Percentiles rank a stretch among this genome's conserved stretches.
Conservation (phyloP, 164 flowering plant species). For the Stephania yunnanensis region DNA sequence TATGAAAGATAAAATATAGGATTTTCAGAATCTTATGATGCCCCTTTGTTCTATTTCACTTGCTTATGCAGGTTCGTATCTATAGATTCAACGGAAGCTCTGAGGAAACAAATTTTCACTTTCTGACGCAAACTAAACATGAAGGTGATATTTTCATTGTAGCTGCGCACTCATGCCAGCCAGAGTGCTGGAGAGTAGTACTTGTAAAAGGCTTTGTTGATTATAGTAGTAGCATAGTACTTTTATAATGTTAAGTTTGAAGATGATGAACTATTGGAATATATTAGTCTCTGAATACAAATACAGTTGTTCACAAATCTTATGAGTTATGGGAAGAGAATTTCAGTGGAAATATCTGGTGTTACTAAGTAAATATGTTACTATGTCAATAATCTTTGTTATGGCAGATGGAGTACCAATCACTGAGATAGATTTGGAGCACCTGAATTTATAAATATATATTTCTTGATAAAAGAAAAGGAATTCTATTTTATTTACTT, state of each 20-base stretch:
- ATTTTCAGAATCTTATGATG: not conserved
- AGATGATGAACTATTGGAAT: not conserved
- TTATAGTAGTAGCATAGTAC: too few relatives aligned
- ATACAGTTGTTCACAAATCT: not conserved
- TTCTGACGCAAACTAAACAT: conserved; percentile 42
- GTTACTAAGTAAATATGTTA: not conserved
- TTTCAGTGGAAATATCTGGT: too few relatives aligned
- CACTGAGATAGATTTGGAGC: not conserved
- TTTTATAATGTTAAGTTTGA: too few relatives aligned
- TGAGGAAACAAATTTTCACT: conserved; percentile 37
- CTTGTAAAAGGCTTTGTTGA: not conserved
- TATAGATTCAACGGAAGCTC: conserved; percentile 39
- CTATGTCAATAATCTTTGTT: not conserved
- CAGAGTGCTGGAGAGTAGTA: not conserved
- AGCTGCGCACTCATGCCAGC: not conserved
- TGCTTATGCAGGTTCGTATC: conserved; percentile 50
- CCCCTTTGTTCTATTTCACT: conserved; percentile 9
- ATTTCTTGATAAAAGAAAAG: not conserved
- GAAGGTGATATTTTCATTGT: conserved; percentile 22
- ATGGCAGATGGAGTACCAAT: not conserved
- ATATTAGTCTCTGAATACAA: too few relatives aligned
- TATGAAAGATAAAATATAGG: not conserved
- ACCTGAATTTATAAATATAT: not conserved
- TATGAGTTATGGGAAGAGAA: not conserved
- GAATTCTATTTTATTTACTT: too few relatives aligned